Conservation (phyloP, 495 filamentous ascomycete species). For the Aspergillus coremiiformis region DNA sequence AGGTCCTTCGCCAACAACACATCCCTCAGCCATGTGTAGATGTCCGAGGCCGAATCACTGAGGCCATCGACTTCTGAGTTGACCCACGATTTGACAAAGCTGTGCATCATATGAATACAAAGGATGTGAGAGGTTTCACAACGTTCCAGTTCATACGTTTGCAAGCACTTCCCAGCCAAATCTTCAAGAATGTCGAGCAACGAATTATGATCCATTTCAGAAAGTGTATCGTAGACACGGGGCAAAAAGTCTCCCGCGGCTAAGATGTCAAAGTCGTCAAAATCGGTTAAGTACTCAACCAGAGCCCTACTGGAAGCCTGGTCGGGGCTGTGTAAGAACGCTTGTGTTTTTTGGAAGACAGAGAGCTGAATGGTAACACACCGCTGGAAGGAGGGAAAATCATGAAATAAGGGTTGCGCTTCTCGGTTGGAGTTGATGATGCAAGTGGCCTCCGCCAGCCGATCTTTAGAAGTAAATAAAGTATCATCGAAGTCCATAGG, state of each 20-base stretch:
- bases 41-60: slow-evolving; percentile 52
- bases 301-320: slow-evolving; percentile 35
- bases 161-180: slow-evolving; percentile 53
- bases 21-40: slow-evolving; percentile 77
- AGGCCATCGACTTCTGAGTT: slow-evolving; percentile 46
- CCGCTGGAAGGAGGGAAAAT: slow-evolving; percentile 29
- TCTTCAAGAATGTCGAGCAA: slow-evolving; percentile 44
- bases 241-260: slow-evolving; percentile 44
- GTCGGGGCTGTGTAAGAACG: slow-evolving; percentile 25
- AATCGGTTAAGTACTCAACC: slow-evolving; percentile 49
- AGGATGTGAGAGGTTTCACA: slow-evolving; percentile 69
- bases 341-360: slow-evolving; percentile 22
- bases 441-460: slow-evolving; percentile 13
- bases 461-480: slow-evolving; percentile 51
- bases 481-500: slow-evolving; percentile 74
- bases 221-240: slow-evolving; percentile 33
- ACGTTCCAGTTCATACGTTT: slow-evolving; percentile 55
- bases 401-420: slow-evolving; percentile 20
- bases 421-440: slow-evolving; percentile 30
- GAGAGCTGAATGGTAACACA: slow-evolving; percentile 33
- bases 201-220: slow-evolving; percentile 26
- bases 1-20: slow-evolving; percentile 53
- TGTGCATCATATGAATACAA: slow-evolving; percentile 62
- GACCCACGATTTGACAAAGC: slow-evolving; percentile 59
- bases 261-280: slow-evolving; percentile 55